phyloP scores from a whole-genome alignment of 169 alveolate genomes.

The Fabrea salina region DNA sequence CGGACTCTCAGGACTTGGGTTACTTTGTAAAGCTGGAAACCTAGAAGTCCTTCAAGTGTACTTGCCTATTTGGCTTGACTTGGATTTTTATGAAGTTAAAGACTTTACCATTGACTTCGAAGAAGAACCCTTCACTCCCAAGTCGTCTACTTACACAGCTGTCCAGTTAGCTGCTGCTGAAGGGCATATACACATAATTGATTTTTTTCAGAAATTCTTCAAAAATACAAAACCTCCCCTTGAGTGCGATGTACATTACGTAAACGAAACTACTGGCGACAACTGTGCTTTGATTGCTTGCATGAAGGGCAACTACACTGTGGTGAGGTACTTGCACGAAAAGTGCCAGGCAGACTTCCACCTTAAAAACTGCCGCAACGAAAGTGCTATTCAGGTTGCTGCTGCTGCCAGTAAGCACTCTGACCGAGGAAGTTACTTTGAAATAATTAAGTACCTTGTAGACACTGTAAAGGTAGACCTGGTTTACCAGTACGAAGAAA shows the following conservation, averaged over 20 bases:
- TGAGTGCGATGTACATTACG: background rate
- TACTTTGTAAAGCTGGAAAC: conserved; percentile 12
- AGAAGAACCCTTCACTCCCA: too few relatives aligned
- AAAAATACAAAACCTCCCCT: conserved; percentile 16
- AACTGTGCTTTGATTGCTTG: conserved; percentile 37
- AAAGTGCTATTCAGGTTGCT: conserved; percentile 16
- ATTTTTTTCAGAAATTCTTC: background rate
- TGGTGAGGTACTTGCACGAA: conserved; percentile 8
- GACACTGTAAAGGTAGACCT: conserved; percentile 8
- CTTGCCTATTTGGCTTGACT: conserved; percentile 29
- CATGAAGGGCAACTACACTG: conserved; percentile 4
- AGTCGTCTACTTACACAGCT: conserved; percentile 24
- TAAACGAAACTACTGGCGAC: conserved; percentile 24
- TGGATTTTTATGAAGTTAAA: too few relatives aligned
- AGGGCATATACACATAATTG: conserved; percentile 8
- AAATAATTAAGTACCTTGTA: background rate
- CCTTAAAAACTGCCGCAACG: background rate
- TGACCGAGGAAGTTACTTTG: background rate
- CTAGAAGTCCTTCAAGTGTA: conserved; percentile 13
- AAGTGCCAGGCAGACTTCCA: conserved; percentile 3
- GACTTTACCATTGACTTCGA: too few relatives aligned
- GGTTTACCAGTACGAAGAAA: conserved; percentile 29
- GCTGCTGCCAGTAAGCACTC: conserved; percentile 1
- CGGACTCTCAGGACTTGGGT: background rate
- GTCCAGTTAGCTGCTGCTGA: conserved; percentile 14